These are phyloP conservation scores for Saccharomyces pastorianus DNA, from an alignment of 1,139 yeast species.

Conservation along the genomic window DNA sequence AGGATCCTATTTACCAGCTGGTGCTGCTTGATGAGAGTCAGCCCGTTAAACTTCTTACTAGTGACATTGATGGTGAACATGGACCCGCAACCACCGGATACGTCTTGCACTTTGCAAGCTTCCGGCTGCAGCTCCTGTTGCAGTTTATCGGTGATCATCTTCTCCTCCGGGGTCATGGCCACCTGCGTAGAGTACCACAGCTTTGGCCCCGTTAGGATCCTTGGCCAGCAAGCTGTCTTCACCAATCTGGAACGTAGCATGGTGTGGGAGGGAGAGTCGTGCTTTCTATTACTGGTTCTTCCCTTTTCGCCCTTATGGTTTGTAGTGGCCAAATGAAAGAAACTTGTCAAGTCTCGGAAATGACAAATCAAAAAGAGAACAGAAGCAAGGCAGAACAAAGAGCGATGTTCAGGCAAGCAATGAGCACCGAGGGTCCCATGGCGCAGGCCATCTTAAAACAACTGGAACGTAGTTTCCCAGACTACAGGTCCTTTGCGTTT, in stretches of 20 bases:
- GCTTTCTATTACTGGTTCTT: not conserved
- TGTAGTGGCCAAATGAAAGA: not conserved
- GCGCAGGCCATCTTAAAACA: constrained; percentile 44
- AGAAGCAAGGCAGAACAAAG: not conserved
- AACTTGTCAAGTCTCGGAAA: not conserved
- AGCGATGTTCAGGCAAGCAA: not conserved
- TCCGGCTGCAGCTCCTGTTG: constrained; percentile 49
- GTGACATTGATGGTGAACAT: constrained; percentile 87
- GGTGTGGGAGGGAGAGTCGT: not conserved
- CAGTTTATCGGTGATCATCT: constrained; percentile 51
- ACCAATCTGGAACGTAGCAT: not conserved
- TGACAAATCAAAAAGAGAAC: not conserved
- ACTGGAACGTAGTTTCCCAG: constrained; percentile 37
- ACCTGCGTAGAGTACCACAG: not conserved
- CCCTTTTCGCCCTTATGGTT: not conserved
- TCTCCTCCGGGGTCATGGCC: constrained; percentile 55
- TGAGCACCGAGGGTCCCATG: constrained; percentile 41
- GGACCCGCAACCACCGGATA: constrained; percentile 95
- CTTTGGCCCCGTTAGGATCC: not conserved
- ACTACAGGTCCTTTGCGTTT: constrained; percentile 43
- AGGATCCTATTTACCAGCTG: constrained; percentile 74
- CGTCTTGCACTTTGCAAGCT: constrained; percentile 64
- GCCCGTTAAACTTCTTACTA: constrained; percentile 66
- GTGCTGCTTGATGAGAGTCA: constrained; percentile 84
- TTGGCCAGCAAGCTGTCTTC: not conserved